Base-by-base conservation (phyloP, 1,284 basidiomycete genomes). In the Microbotryum lychnidis-dioicae region DNA sequence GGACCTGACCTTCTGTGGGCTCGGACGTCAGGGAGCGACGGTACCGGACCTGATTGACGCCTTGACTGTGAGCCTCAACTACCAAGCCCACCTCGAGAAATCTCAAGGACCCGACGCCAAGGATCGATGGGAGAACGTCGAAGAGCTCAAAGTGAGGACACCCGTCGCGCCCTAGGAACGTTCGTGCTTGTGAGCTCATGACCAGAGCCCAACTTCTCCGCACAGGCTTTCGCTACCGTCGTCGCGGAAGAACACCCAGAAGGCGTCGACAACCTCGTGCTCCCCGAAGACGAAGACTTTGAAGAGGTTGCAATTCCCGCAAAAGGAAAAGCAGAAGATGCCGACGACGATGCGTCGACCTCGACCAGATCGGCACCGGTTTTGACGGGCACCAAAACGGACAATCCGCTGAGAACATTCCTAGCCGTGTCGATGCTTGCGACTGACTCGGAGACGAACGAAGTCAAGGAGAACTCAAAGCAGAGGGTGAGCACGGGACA, bases 401-500 rank as follows among this genome's bases (percentile, higher is more conserved):
- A 45, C 31, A 87, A 84, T 0, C 85, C 87, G 1, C 76, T 93
- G 44, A 83, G 87, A n/a, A 76, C 79, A 55, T 93, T 94, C 73
- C 77, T 96, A 12, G 87, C 91, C 73, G 84, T 85, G 0, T 90
- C 88, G 0, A 88, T 87, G 82, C 77, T 94, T 20, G 87, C 88
- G 0, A 91, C 90, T 0, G 89, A 91, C 73, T 83, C 84, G 6
- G 84, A 87, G 59, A 80, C 80, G 8, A 75, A 83, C 27, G 80
- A 79, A 23, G 82, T 83, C n/a, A 81, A 83, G 50, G 77, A 79
- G n/a, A 78, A 77, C 9, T 53, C 46, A 48, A 80, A 54, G 12
- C 29, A 80, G 63, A 81, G 82, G 64, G 84, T 84, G 52, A 42
- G 37, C 37, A 42, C 12, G 37, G 14, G 12, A n/a, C 25, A 5